phyloP scores from a whole-genome alignment of 2,329 filamentous ascomycete genomes.

The Botryosphaeria dothidea region DNA sequence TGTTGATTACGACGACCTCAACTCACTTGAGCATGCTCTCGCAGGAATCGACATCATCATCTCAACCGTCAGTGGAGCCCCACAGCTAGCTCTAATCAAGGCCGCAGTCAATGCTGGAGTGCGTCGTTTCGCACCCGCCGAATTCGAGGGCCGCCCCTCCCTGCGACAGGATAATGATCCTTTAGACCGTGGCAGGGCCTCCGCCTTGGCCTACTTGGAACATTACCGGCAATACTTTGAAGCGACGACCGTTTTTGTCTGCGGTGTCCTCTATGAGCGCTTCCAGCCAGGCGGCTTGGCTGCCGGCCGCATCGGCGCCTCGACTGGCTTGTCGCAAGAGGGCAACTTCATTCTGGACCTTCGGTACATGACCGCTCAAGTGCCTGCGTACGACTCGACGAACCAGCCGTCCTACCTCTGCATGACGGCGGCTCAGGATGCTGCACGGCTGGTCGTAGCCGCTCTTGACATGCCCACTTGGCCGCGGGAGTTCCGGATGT shows the following conservation, averaged over 20 bases:
- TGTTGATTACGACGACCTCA: constrained; percentile 65
- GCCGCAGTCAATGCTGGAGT: constrained; percentile 67
- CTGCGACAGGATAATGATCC: constrained; percentile 59
- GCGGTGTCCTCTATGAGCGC: constrained; percentile 74
- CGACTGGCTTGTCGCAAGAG: constrained; percentile 53
- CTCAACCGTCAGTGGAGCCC: constrained; percentile 67
- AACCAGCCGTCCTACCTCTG: constrained; percentile 56
- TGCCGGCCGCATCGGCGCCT: constrained; percentile 59
- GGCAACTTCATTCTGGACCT: constrained; percentile 69
- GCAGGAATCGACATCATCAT: constrained; percentile 73
- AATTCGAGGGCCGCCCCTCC: constrained; percentile 68
- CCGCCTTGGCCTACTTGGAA: constrained; percentile 59
- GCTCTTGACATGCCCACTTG: constrained; percentile 66
- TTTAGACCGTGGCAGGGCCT: constrained; percentile 60
- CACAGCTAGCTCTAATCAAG: constrained; percentile 71
- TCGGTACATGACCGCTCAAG: constrained; percentile 58
- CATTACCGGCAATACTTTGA: constrained; percentile 61
- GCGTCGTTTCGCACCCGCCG: constrained; percentile 70
- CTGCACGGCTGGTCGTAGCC: constrained; percentile 70
- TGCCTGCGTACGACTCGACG: constrained; percentile 56
- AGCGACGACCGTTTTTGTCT: constrained; percentile 67
- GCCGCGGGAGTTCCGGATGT: constrained; percentile 69
- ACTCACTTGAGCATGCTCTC: constrained; percentile 64
- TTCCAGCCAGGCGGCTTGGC: constrained; percentile 69
- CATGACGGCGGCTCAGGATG: constrained; percentile 69